Evolutionary conservation across 805 yeast species (phyloP), one percentile per base, ranked within the genome.

Genomic region (Millerozyma acaciae): DNA sequence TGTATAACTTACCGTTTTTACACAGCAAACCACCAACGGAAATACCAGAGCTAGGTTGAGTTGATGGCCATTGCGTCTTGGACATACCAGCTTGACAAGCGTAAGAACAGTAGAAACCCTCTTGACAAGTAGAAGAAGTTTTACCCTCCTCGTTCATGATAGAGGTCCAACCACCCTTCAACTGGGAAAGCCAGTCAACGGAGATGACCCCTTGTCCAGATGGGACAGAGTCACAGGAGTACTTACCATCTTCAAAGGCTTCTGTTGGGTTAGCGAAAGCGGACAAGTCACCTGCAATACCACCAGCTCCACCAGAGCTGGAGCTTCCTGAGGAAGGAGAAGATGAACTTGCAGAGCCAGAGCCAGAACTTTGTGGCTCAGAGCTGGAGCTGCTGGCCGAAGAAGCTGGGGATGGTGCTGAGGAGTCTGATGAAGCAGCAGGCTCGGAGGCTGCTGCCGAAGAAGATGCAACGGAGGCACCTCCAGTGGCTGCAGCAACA

Each of bases 11-110:
- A 37, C 87, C 87, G 44, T 51, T 51, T 50, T 70, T 67, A 70
- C 88, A 81, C 46, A 58, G 57, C 48, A 81, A 67, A 40, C 88
- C 88, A 62, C 88, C 88, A 34, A 80, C 75, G 26, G 86, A 76
- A 40, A 77, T 75, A 58, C 86, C 88, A 51, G 63, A 73, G 24
- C 75, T 38, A 24, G 88, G 88, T 62, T 80, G 88, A 21, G 56
- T 47, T 26, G 73, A 55, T 24, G 87, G 87, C 86, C 86, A 80
- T 63, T 80, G 88, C 38, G 87, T 80, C 70, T 80, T 80, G 50
- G 86, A 78, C 83, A 77, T 77, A 69, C 88, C 88, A 25, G 86
- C 71, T 55, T 78, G 81, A 59, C 88, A 80, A 34, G 86, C 85
- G 55, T 80, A 80, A 33, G 87, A 80, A 58, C 88, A 80, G 70